Base-by-base conservation (phyloP, 306 rosid species). In the Dalbergia oliveri region DNA sequence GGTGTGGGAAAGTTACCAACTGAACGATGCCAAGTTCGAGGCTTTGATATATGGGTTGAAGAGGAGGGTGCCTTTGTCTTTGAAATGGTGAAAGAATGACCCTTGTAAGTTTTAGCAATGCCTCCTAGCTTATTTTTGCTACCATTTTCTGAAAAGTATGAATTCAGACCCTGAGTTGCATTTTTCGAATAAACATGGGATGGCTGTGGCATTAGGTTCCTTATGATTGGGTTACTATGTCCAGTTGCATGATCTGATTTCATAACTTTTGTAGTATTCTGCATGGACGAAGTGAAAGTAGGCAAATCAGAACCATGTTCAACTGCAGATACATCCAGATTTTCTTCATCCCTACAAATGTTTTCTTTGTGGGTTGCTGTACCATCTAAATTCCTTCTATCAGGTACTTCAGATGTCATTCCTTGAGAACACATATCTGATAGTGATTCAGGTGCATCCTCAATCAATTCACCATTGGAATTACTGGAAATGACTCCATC, bases 11-110 rank as follows among this genome's bases (percentile, higher is more conserved):
- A 82, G 79, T 87, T 81, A 84, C 54, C 78, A 66, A 57, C 75
- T 58, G 81, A 68, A 58, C 95, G 88, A 87, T 85, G 94, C 95
- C 97, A 94, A 67, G 97, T 90, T 82, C 88, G 89, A 49, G 93
- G 85, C 53, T 84, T 90, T 63, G 82, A 88, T 37, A 65, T 79
- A 77, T 66, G 84, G 16, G 84, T 51, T 86, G 93, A 88, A 80
- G 92, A 66, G 73, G 87, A 64, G 21, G 81, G 70, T 73, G 84
- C 31, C 73, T 78, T 77, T 35, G 75, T 79, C 80, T 83, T 87
- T 75, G 90, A 43, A 63, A 70, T 72, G 62, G 76, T 8, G 68
- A 79, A 75, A 75, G 86, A 72, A 80, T 45, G 76, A 65, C 79
- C 72, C 31, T 56, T 74, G 44, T 60, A 65, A 33, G 62, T 67